phyloP scores from a whole-genome alignment of 768 basidiomycete genomes.

The Holtermanniella nyarrowii region DNA sequence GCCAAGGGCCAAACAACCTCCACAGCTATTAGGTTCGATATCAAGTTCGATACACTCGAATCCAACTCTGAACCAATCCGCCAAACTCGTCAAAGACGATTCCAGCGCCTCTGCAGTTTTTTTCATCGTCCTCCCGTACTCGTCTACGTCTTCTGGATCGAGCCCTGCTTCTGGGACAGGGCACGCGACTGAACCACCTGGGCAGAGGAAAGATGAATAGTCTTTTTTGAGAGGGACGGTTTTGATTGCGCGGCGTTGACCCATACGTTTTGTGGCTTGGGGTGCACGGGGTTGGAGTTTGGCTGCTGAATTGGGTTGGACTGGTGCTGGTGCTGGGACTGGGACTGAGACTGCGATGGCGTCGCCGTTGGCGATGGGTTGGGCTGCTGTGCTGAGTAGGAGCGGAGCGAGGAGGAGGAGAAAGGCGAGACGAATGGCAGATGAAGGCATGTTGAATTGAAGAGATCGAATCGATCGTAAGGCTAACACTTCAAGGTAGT shows the following conservation, averaged over 20 bases:
- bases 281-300: slow-evolving; percentile 28
- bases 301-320: slow-evolving; percentile 6
- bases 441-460: too few relatives aligned
- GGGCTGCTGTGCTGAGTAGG: too few relatives aligned
- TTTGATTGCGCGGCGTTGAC: slow-evolving; percentile 18
- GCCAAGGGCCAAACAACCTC: slow-evolving; percentile 39
- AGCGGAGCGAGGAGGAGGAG: too few relatives aligned
- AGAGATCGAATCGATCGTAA: too few relatives aligned
- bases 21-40: slow-evolving; percentile 39
- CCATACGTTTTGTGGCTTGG: slow-evolving; percentile 29
- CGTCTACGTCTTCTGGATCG: slow-evolving; percentile 9
- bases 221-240: slow-evolving; percentile 33
- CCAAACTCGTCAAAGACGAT: slow-evolving; percentile 24
- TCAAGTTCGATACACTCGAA: slow-evolving; percentile 42
- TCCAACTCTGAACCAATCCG: slow-evolving; percentile 41
- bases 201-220: slow-evolving; percentile 41
- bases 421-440: too few relatives aligned
- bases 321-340: too few relatives aligned
- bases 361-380: too few relatives aligned
- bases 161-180: slow-evolving; percentile 19
- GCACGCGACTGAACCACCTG: slow-evolving; percentile 33
- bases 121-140: not conserved
- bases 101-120: slow-evolving; percentile 16
- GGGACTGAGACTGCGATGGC: too few relatives aligned
- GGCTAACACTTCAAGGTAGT: too few relatives aligned